phyloP scores from a whole-genome alignment of 2,329 filamentous ascomycete genomes.

The Colletotrichum trifolii region DNA sequence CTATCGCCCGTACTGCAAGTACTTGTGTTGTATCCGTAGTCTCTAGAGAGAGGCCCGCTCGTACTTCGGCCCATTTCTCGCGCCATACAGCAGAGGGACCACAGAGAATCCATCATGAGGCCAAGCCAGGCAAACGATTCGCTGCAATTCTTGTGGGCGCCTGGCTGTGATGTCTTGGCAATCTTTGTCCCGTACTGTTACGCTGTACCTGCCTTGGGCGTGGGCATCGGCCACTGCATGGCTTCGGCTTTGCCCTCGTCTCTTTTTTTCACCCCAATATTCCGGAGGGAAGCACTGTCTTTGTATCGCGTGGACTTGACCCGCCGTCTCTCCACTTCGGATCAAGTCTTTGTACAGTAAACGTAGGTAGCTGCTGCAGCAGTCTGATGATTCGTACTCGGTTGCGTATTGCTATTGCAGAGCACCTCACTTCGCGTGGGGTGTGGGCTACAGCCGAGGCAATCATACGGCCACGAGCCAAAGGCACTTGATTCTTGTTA shows the following conservation, averaged over 20 bases:
- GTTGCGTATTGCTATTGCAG: not conserved
- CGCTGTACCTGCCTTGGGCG: not conserved
- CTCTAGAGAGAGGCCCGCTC: constrained; percentile 12
- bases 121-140: constrained; percentile 21
- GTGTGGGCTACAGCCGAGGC: not conserved
- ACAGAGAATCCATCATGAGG: constrained; percentile 19
- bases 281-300: constrained; percentile 1
- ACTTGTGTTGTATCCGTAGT: not conserved
- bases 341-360: not conserved
- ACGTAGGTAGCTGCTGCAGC: too few relatives aligned
- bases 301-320: not conserved
- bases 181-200: not conserved
- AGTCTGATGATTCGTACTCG: too few relatives aligned
- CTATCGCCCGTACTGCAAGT: not conserved
- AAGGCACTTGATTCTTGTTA: too few relatives aligned
- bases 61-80: constrained; percentile 30
- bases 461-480: not conserved
- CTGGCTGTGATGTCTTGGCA: constrained; percentile 28
- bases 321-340: constrained; percentile 25
- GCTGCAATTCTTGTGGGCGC: constrained; percentile 1
- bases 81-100: constrained; percentile 27
- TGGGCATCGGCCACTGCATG: constrained; percentile 16
- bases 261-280: constrained; percentile 5
- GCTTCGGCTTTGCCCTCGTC: constrained; percentile 8
- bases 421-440: not conserved